These are phyloP conservation scores for Cladosporium sp. DNA, from an alignment of 2,329 filamentous ascomycete species.

Conservation along the genomic window DNA sequence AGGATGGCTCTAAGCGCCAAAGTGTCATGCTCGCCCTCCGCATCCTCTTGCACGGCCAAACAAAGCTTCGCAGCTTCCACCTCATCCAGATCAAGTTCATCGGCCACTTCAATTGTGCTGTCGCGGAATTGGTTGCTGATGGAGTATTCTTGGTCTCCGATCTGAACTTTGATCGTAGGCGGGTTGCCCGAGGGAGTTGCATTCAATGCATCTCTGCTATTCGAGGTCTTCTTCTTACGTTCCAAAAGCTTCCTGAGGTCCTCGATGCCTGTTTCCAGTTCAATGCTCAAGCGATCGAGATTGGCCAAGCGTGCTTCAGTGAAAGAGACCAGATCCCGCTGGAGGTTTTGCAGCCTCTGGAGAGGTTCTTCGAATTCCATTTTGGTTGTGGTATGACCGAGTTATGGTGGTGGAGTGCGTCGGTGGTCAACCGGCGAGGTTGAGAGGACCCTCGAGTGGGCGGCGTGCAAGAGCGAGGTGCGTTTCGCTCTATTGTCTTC, in stretches of 20 bases:
- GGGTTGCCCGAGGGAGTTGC: constrained; percentile 51
- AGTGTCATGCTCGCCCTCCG: constrained; percentile 60
- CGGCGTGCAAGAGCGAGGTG: background rate
- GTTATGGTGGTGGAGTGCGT: background rate
- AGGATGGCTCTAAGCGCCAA: constrained; percentile 77
- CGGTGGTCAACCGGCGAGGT: background rate
- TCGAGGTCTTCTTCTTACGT: constrained; percentile 68
- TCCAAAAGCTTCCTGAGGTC: constrained; percentile 70
- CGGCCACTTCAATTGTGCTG: constrained; percentile 73
- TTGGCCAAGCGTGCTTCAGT: constrained; percentile 67
- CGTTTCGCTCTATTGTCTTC: background rate
- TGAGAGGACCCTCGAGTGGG: background rate
- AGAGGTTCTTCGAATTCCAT: constrained; percentile 74
- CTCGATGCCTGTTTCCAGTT: constrained; percentile 62
- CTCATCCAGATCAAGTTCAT: constrained; percentile 88
- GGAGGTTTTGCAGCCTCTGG: constrained; percentile 75
- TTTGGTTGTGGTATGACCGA: constrained; percentile 12
- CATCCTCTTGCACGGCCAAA: constrained; percentile 68
- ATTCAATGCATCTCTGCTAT: constrained; percentile 67
- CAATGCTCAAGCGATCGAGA: constrained; percentile 62
- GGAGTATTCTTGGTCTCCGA: constrained; percentile 69
- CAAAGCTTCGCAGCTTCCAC: constrained; percentile 69
- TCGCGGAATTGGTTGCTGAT: constrained; percentile 88
- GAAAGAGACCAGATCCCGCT: constrained; percentile 76
- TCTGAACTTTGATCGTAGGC: constrained; percentile 54